Conservation (phyloP, 1,139 yeast species). For the Chernovozyma sophiae-reginae region DNA sequence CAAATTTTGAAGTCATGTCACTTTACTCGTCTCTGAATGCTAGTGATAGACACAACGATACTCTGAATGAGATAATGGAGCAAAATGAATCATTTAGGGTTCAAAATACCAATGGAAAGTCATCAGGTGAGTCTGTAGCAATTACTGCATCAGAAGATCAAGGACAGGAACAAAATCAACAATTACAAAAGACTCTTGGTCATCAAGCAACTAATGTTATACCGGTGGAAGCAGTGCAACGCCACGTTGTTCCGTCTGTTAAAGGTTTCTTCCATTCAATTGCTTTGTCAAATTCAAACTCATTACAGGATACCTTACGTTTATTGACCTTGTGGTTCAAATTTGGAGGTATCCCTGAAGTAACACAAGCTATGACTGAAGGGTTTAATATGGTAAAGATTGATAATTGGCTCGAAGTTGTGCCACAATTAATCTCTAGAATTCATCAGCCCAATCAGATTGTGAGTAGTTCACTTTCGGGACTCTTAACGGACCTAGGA, state of each 20-base stretch:
- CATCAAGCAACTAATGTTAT: slow-evolving; percentile 18
- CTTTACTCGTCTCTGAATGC: slow-evolving; percentile 43
- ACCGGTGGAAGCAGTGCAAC: slow-evolving; percentile 61
- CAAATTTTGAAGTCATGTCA: slow-evolving; percentile 92
- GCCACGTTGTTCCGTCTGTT: slow-evolving; percentile 92
- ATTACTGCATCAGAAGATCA: slow-evolving; percentile 10
- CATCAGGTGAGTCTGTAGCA: slow-evolving; percentile 5
- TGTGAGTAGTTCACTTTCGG: slow-evolving; percentile 76
- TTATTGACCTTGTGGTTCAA: slow-evolving; percentile 91
- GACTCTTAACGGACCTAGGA: slow-evolving; percentile 82
- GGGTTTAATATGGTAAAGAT: slow-evolving; percentile 87
- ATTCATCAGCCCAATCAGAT: slow-evolving; percentile 91
- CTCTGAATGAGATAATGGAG: slow-evolving; percentile 21
- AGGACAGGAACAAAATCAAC: slow-evolving; percentile 5
- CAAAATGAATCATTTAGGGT: slow-evolving; percentile 14
- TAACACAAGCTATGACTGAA: slow-evolving; percentile 85
- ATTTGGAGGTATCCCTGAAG: slow-evolving; percentile 90
- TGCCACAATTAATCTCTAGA: slow-evolving; percentile 93
- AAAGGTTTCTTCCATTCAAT: slow-evolving; percentile 95
- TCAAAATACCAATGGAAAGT: background rate
- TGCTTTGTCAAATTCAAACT: slow-evolving; percentile 78
- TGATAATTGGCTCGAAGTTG: slow-evolving; percentile 92
- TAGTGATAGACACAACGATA: slow-evolving; percentile 19
- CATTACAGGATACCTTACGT: slow-evolving; percentile 88
- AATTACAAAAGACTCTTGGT: slow-evolving; percentile 13